Base-by-base conservation (phyloP, 208 protist genomes). In the Acanthamoeba divionensis region DNA sequence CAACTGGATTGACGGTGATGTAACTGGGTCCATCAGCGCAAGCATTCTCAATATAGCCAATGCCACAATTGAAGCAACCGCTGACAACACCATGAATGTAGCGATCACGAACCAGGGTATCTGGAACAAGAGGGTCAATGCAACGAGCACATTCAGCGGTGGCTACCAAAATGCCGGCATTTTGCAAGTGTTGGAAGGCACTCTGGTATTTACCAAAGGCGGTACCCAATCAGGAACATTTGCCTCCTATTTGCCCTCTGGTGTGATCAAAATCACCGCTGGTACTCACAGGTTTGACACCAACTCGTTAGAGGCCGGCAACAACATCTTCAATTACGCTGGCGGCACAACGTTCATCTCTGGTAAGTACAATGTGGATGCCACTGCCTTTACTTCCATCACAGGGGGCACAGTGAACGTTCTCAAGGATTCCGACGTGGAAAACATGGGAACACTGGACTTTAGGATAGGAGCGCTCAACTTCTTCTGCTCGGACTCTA, bases 401-500 rank as follows among this genome's bases (percentile, higher is more conserved):
- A n/a, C 31, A 18, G 73, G 73, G 18, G 73, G 73, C 24, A 83
- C 73, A 13, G 73, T 83, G 26, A 83, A 63, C 73, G 73, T 83
- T 9, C 57, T 83, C 73, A 83, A 83, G 73, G 73, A 54, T 54
- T 65, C 52, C 73, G 24, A 83, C 21, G 65, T 83, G 73, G 33
- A 50, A 31, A 83, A 83, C 73, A 83, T 83, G 73, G 73, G 73
- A 29, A 83, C 73, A 1, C 73, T 83, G 18, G 73, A 83, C 73
- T 83, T 83, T 26, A 54, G 57, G 26, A 65, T 54, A 36, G 73
- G 73, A 21, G 48, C 44, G 26, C 73, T 83, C 73, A 83, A 83
- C 50, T 83, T 83, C 73, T 83, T 44, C 73, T 83, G 73, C 50
- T 83, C 73, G 52, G 65, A 83, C 73, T 83, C 73, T 29, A 31